Evolutionary conservation across 768 basidiomycete species (phyloP).

Genomic region (Myochromella boudieri): DNA sequence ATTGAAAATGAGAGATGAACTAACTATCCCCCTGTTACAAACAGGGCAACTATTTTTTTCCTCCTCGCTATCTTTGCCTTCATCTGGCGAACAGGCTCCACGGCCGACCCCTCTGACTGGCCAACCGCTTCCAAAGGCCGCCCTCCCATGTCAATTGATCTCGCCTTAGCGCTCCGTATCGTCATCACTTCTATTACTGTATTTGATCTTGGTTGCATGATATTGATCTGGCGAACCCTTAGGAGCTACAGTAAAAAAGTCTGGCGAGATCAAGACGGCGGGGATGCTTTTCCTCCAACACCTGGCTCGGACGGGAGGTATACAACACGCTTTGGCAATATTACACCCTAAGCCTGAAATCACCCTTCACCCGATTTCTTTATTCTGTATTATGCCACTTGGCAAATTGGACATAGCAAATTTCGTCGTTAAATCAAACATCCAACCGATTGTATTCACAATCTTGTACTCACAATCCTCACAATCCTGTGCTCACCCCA

Average conservation of each 20-base stretch:
- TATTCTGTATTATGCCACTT: too few species aligned
- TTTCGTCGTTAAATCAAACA: too few species aligned
- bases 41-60: constrained; percentile 11
- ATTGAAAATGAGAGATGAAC: not conserved
- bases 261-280: constrained; percentile 12
- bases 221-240: constrained; percentile 11
- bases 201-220: constrained; percentile 12
- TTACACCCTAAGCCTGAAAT: constrained; percentile 1
- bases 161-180: constrained; percentile 10
- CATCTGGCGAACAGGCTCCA: constrained; percentile 14
- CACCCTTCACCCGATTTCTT: too few species aligned
- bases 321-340: not conserved
- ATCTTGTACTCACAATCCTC: too few species aligned
- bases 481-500: too few species aligned
- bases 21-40: not conserved
- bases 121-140: not conserved
- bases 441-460: too few species aligned
- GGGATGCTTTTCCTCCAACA: constrained; percentile 5
- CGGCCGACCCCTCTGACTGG: constrained; percentile 11
- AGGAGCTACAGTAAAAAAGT: constrained; percentile 8
- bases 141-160: constrained; percentile 10
- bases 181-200: constrained; percentile 12
- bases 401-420: too few species aligned
- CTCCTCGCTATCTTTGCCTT: constrained; percentile 12
- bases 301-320: not conserved